Evolutionary conservation across 768 basidiomycete species (phyloP).

Genomic region (Fomitopsis serialis): DNA sequence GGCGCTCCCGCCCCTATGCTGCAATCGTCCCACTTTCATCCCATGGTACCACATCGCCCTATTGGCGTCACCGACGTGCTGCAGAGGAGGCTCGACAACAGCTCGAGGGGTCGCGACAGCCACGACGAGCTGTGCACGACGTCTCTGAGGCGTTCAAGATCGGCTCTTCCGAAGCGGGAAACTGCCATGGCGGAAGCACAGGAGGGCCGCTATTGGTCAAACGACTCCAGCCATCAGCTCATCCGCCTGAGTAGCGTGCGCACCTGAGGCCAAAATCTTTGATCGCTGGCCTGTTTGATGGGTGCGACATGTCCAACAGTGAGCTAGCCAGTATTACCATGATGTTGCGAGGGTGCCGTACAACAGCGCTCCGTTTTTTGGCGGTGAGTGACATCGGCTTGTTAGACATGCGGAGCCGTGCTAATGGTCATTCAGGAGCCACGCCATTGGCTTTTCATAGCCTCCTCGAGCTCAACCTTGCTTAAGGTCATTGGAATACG

Average conservation of each 20-base stretch:
- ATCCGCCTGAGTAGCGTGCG: too few species aligned
- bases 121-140: too few species aligned
- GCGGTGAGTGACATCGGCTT: not conserved
- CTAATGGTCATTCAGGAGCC: not conserved
- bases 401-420: not conserved
- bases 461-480: not conserved
- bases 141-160: not conserved
- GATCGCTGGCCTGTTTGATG: too few species aligned
- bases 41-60: slow-evolving; percentile 9
- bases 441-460: not conserved
- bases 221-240: too few species aligned
- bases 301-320: too few species aligned
- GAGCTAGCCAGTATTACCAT: too few species aligned
- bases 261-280: too few species aligned
- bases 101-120: too few species aligned
- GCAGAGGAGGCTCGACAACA: not conserved
- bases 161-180: not conserved
- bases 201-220: too few species aligned
- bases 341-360: not conserved
- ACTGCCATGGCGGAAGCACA: not conserved
- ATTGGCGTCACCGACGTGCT: not conserved
- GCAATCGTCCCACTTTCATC: slow-evolving; percentile 5
- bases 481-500: not conserved
- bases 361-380: not conserved
- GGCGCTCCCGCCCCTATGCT: not conserved